Base-by-base conservation (phyloP, 495 filamentous ascomycete species). In the Ascodesmis nigricans region DNA sequence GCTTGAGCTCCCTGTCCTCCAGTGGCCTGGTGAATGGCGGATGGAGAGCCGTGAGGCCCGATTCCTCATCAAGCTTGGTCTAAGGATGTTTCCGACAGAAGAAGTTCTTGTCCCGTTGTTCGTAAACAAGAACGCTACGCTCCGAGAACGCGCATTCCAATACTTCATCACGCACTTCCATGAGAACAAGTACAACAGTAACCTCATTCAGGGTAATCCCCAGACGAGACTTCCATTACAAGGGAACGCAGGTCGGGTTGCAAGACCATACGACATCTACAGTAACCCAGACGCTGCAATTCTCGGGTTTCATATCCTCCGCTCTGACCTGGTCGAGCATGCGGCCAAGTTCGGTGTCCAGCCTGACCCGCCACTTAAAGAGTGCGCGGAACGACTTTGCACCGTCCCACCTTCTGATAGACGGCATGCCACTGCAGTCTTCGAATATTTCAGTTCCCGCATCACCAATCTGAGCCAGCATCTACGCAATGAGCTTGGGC, bases 131-230 rank as follows among this genome's bases (percentile, higher is more conserved):
- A 62, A 91, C 52, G 44, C 55, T 4, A 27, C 39, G 4, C 54
- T 74, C 21, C 66, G 75, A 35, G 62, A 62, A 27, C 66, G 66
- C 38, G 69, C 77, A 2, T 66, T 91, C 61, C 61, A 61, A n/a
- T 97, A 91, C 53, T 87, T 77, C 47, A 64, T 91, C 31, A 61
- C 62, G 16, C 77, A 83, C 48, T 70, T 81, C 43, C 69, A 79
- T 33, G 60, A 59, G 5, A 81, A 92, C 44, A 63, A 64, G 9
- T 97, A 97, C 50, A 59, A 54, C 6, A 43, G 56, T 0, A 72
- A 71, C 42, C 59, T 76, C 39, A 57, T 70, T 30, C 53, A 59
- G 4, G 47, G 53, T 6, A 61, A 69, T 19, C 58, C 59, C 8
- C 63, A 66, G 27, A 61, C 75, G 10, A 52, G 51, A 19, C 28